Percentiles rank a stretch among this genome's conserved stretches.
Conservation (phyloP, 352 stramenopile genomes). For the Phytophthora megakarya region DNA sequence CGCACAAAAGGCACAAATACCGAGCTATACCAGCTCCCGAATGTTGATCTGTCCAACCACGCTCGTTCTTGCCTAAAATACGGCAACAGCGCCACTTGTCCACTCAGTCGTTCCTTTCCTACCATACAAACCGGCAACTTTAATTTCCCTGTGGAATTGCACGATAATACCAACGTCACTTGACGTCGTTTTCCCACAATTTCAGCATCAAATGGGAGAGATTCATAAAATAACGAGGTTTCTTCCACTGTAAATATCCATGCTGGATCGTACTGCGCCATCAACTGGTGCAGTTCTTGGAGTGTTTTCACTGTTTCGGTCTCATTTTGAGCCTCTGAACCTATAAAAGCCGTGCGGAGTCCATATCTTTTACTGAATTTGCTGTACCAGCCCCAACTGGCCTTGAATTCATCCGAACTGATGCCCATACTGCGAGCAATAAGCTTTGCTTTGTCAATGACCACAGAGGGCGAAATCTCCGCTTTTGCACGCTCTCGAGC, state of each 20-base stretch:
- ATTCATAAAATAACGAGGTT: constrained; percentile 33
- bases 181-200: neutral
- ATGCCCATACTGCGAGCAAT: constrained; percentile 28
- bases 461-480: constrained; percentile 32
- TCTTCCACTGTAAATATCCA: constrained; percentile 42
- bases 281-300: constrained; percentile 26
- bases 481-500: constrained; percentile 16
- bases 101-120: constrained; percentile 10
- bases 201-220: constrained; percentile 22
- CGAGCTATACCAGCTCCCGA: constrained; percentile 32
- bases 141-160: constrained; percentile 33
- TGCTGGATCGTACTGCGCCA: constrained; percentile 33
- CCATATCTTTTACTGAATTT: constrained; percentile 42
- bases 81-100: neutral
- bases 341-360: constrained; percentile 25
- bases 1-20: constrained; percentile 35
- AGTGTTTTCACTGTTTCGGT: constrained; percentile 10
- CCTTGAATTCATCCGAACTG: constrained; percentile 32
- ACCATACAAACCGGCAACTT: constrained; percentile 27
- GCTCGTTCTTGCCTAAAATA: constrained; percentile 34
- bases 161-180: constrained; percentile 33
- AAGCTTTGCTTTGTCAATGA: constrained; percentile 40
- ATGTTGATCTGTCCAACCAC: constrained; percentile 36
- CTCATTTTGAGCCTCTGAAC: neutral
- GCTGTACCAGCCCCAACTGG: constrained; percentile 48